Base-by-base conservation (phyloP, 2,329 filamentous ascomycete species). In the Pyricularia sp. region DNA sequence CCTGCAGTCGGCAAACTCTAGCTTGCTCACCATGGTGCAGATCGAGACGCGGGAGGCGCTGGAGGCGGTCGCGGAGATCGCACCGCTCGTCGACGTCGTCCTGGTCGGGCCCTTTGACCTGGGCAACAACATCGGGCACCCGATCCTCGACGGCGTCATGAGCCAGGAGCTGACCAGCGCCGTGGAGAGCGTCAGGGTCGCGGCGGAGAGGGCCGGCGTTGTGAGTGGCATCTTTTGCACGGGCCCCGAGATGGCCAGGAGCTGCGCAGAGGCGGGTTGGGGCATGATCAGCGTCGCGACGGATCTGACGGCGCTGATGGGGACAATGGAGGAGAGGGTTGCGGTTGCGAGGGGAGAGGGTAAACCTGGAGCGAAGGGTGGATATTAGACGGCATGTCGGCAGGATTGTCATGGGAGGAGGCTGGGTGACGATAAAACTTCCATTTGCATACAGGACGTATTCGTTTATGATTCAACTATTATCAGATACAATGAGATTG, bases 31-130 rank as follows among this genome's bases (percentile, higher is more conserved):
- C 20, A 88, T 90, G 78, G 86, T 90, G 12, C 88, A 90, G 76
- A 90, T 91, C 68, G 88, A 91, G 78, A 90, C 88, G 0, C 79
- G 81, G 70, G 87, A 89, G 75, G 88, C 88, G 0, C 78, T 90
- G 17, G 83, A 86, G 0, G 78, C 78, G 14, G 83, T 90, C 0
- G 87, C 90, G 42, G 85, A 84, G 65, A 90, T 91, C 75, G 87
- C 86, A 81, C 83, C 25, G 80, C 88, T 26, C 78, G 86, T 90
- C 26, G 88, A 91, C 70, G 83, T 88, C 4, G 77, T 90, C 28
- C 90, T 90, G 74, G 82, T 90, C 65, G 88, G 88, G 0, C 88
- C 88, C 1, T 90, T 89, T 74, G 88, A 90, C 73, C 80, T 90
- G 68, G 89, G 84, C 66, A 88, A 88, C 75, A 88, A 85, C 72